Base-by-base conservation (phyloP, 306 rosid genomes). In the Ammopiptanthus mongolicus region DNA sequence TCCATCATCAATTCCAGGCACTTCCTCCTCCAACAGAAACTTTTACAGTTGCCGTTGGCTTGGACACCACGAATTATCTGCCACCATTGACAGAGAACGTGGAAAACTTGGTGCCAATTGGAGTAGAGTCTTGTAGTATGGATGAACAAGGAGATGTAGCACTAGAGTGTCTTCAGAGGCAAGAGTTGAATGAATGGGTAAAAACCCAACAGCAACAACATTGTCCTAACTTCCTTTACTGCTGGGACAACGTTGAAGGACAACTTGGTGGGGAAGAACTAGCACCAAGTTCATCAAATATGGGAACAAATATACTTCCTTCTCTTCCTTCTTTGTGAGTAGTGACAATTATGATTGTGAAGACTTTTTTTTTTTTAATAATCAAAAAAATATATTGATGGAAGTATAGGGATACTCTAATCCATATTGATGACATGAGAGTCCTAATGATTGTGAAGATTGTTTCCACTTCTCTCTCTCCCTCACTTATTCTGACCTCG, bases 171-270 rank as follows among this genome's bases (percentile, higher is more conserved):
- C 80, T 89, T 78, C 86, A 83, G 79, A 82, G 87, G 74, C 88
- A 87, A 36, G 88, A 88, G 75, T 50, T 91, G 67, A 86, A 84
- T 77, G 90, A 90, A 55, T 89, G 92, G 93, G 86, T 86, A 11
- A 90, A 80, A 46, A 69, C 87, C 5, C 91, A 88, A 41, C 47
- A 41, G 10, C 97, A 90, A 21, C 96, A 91, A 74, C 92, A 89
- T 3, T 84, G 88, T 75, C 75, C 96, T 8, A 89, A 77, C 77
- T 89, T 85, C 76, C 77, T 89, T 5, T 94, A 91, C 33, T 94
- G 97, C 28, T 94, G 98, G 98, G 98, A 93, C 73, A 84, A 61
- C 56, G 87, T 83, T 64, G 96, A 80, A 67, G 85, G 67, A 39
- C 78, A 78, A 3, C 69, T 79, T 33, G 81, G 86, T 78, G 96